Percentiles rank a stretch among this genome's conserved stretches.
These are phyloP conservation scores for Fusarium mangiferae DNA, from an alignment of 2,329 filamentous ascomycete genomes.

Conservation along the genomic window DNA sequence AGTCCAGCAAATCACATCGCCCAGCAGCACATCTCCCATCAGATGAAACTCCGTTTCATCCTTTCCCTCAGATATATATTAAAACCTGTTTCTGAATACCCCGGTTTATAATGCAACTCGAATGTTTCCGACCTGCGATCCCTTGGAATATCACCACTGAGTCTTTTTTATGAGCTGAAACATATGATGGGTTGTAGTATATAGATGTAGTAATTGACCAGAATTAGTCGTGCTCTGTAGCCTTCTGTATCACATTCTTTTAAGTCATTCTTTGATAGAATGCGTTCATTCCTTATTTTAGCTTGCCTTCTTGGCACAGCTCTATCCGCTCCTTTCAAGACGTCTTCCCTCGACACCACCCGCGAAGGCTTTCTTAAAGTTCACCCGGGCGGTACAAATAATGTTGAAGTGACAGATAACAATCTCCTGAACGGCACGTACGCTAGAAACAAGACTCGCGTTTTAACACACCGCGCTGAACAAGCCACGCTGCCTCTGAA, in stretches of 20 bases:
- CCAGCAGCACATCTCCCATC: background rate
- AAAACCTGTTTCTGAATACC: constrained; percentile 14
- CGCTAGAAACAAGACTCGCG: constrained; percentile 24
- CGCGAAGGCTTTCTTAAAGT: constrained; percentile 46
- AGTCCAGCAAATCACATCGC: constrained; percentile 20
- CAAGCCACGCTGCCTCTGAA: constrained; percentile 41
- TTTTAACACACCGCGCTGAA: constrained; percentile 1
- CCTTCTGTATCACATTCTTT: constrained; percentile 9
- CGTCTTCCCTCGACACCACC: constrained; percentile 16
- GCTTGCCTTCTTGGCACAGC: constrained; percentile 31
- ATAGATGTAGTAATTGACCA: constrained; percentile 13
- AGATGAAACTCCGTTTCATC: constrained; percentile 26
- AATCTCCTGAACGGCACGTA: constrained; percentile 55
- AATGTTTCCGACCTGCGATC: background rate
- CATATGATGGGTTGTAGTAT: constrained; percentile 10
- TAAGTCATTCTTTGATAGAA: constrained; percentile 29
- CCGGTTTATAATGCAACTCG: constrained; percentile 16
- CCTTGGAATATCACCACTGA: background rate
- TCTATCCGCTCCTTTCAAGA: constrained; percentile 28
- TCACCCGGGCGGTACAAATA: constrained; percentile 44
- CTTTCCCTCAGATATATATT: constrained; percentile 36
- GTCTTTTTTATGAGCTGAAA: background rate
- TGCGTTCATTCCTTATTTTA: constrained; percentile 41
- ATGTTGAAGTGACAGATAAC: constrained; percentile 50
- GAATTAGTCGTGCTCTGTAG: background rate